A percentile compares a stretch with the other conserved stretches of the same genome.
These are phyloP conservation scores for Fusarium falciforme DNA, from an alignment of 2,329 filamentous ascomycete genomes.

Conservation along the genomic window DNA sequence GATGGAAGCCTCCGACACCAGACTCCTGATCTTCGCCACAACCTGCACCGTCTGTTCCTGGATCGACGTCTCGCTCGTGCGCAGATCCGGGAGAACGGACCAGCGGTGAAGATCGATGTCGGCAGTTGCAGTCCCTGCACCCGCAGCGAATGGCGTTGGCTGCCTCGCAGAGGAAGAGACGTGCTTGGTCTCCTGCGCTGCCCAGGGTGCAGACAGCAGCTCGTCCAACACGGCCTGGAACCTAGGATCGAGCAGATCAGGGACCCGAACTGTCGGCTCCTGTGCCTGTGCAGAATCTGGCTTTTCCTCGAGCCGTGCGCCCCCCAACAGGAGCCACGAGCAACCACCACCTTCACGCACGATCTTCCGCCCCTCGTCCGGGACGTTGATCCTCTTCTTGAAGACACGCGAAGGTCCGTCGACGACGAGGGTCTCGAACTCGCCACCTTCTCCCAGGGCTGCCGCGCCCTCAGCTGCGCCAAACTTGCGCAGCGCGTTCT, in stretches of 20 bases:
- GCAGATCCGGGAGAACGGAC: conserved; percentile 51
- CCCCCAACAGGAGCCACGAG: conserved; percentile 74
- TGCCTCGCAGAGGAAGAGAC: conserved; percentile 7
- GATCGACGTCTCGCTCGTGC: conserved; percentile 48
- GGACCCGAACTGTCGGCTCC: conserved; percentile 61
- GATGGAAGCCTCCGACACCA: conserved; percentile 49
- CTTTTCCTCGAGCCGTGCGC: conserved; percentile 65
- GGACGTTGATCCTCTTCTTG: conserved; percentile 75
- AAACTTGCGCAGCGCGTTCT: conserved; percentile 72
- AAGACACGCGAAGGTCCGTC: conserved; percentile 82
- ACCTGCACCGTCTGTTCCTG: conserved; percentile 61
- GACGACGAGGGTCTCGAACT: conserved; percentile 93
- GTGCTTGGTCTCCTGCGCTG: conserved; percentile 7
- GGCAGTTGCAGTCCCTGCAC: conserved; percentile 18
- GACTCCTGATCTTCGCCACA: conserved; percentile 57
- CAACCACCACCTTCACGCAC: conserved; percentile 80
- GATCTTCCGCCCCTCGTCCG: conserved; percentile 61
- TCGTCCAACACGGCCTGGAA: conserved; percentile 60
- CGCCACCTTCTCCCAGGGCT: conserved; percentile 89
- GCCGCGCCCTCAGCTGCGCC: conserved; percentile 73
- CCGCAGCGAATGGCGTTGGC: neutral
- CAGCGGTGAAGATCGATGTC: conserved; percentile 49
- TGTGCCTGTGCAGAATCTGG: conserved; percentile 11
- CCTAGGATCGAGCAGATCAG: conserved; percentile 73
- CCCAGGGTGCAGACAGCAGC: conserved; percentile 35